These are phyloP conservation scores for Chlamydomonas sphaeroides DNA, from an alignment of 139 green algal species.

Conservation along the genomic window DNA sequence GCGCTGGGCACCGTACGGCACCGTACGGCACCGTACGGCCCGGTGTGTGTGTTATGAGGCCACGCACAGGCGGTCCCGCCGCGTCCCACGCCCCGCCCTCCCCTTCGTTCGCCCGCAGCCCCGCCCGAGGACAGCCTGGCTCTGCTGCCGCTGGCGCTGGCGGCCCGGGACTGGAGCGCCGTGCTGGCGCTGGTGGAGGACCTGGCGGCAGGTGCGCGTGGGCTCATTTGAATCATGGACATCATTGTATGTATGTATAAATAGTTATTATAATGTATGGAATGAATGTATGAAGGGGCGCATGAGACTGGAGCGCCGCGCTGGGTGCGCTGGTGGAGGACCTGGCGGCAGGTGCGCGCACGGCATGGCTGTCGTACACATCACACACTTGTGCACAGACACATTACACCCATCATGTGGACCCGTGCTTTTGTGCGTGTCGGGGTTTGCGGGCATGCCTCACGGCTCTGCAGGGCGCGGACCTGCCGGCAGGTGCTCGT, in stretches of 20 bases:
- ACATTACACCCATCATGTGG: no score
- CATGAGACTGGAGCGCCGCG: not conserved
- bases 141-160: conserved; percentile 9
- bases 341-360: not conserved
- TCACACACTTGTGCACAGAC: not conserved
- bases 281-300: not conserved
- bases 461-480: no score
- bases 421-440: no score
- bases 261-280: not conserved
- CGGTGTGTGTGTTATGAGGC: no score
- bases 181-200: not conserved
- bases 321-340: not conserved
- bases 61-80: no score
- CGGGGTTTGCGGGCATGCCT: no score
- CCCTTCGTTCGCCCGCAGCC: not conserved
- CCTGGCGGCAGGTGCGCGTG: not conserved
- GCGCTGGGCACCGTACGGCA: no score
- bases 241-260: not conserved
- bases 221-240: not conserved
- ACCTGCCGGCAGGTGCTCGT: no score
- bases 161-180: not conserved
- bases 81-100: no score
- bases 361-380: not conserved
- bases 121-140: not conserved
- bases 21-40: no score